Base-by-base conservation (phyloP, 1,284 basidiomycete species). In the Cystobasidiaceae sp. region DNA sequence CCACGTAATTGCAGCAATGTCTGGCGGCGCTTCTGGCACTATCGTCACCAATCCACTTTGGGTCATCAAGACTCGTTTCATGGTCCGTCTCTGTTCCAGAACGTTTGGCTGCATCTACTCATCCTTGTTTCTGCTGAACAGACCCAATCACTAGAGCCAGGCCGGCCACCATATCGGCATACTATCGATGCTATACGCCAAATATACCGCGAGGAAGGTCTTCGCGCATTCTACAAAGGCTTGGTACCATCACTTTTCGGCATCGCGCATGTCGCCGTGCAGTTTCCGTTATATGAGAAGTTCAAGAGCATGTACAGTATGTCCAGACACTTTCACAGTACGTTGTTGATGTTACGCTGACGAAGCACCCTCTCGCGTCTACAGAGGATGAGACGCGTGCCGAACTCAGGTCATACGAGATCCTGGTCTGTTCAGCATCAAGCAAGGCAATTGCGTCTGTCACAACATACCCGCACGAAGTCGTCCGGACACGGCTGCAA, bases 41-140 rank as follows among this genome's bases (percentile, higher is more conserved):
- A 84, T 90, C 51, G 86, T 87, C 72, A 96, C 93, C 27, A 96
- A 91, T 78, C 93, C 93, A 0, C 77, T 97, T 6, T 97, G 93
- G 93, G 90, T 97, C 44, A 92, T 97, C 77, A 96, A 96, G 80
- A 96, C 93, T 21, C 85, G 93, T 25, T 96, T 96, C 78, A 94
- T 96, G 93, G 92, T 93, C 75, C 73, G 83, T 80, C 23, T 9
- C 19, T 43, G 34, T n/a, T 34, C 7, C 27, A 30, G 11, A n/a
- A 8, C 34, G 3, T 15, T 19, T 37, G 52, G 19, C 33, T 15
- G n/a, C 8, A 28, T 51, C 3, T 3, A 3, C 21, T 33, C 28
- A 21, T 28, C 9, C 48, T 25, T 28, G 33, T 52, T 37, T 15
- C 28, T 21, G 23, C 19, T 45, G 8, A 28, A 13, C 37, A 62